phyloP scores from a whole-genome alignment of 441 rosid genomes.

The Arabidopsis hybrid region DNA sequence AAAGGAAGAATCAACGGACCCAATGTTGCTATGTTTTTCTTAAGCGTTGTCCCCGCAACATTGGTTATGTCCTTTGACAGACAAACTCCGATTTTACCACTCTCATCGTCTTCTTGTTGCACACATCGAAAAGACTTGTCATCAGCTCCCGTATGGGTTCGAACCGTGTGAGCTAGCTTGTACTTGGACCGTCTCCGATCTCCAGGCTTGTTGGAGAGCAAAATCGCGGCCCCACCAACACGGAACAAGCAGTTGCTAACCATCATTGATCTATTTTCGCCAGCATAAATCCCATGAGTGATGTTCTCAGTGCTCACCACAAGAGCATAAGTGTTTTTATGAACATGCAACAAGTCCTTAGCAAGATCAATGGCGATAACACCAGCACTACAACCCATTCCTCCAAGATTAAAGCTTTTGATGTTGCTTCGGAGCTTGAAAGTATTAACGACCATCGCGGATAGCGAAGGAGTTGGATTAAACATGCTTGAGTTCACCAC shows the following conservation, averaged over 20 bases:
- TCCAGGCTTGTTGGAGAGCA: conserved; percentile 62
- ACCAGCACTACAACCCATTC: conserved; percentile 98
- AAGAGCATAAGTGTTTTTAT: conserved; percentile 78
- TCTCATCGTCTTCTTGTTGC: conserved; percentile 79
- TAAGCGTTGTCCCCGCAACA: conserved; percentile 80
- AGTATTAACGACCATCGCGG: conserved; percentile 83
- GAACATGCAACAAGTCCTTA: conserved; percentile 80
- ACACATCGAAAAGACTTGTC: conserved; percentile 84
- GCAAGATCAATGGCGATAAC: conserved; percentile 85
- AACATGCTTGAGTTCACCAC: conserved; percentile 89
- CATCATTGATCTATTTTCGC: conserved; percentile 87
- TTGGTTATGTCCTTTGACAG: conserved; percentile 78
- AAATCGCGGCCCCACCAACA: conserved; percentile 73
- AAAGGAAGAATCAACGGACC: conserved; percentile 88
- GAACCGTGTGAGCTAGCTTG: conserved; percentile 74
- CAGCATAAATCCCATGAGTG: conserved; percentile 77
- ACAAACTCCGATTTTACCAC: conserved; percentile 77
- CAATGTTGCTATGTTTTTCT: conserved; percentile 73
- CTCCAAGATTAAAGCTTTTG: conserved; percentile 80
- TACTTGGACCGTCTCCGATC: conserved; percentile 75
- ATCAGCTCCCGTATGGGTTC: conserved; percentile 84
- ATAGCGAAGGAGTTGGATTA: conserved; percentile 84
- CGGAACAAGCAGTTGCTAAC: conserved; percentile 87
- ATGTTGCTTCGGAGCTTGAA: conserved; percentile 81
- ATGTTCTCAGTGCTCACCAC: conserved; percentile 91